phyloP scores from a whole-genome alignment of 306 rosid species.

The Senna tora region DNA sequence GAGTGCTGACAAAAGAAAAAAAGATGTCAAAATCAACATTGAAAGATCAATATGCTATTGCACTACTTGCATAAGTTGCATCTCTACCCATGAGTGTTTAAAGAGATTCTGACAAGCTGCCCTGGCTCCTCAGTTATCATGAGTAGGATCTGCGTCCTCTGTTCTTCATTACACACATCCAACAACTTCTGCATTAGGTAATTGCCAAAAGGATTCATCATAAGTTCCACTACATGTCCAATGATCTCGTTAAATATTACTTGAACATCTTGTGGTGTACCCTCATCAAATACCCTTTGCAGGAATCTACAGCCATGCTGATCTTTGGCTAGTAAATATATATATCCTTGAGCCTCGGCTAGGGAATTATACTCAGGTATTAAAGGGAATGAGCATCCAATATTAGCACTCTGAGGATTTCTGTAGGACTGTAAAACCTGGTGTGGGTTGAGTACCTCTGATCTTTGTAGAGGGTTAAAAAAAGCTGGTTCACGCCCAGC shows the following conservation, averaged over 20 bases:
- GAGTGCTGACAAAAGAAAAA: conserved; percentile 51
- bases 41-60: conserved; percentile 14
- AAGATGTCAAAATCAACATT: conserved; percentile 13
- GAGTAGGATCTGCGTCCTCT: conserved; percentile 50
- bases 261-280: conserved; percentile 47
- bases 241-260: conserved; percentile 54
- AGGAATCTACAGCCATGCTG: conserved; percentile 62
- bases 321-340: conserved; percentile 52
- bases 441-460: conserved; percentile 25
- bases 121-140: conserved; percentile 49
- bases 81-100: conserved; percentile 61
- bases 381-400: conserved; percentile 29
- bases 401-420: conserved; percentile 33
- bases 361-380: conserved; percentile 44
- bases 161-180: conserved; percentile 61
- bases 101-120: conserved; percentile 58
- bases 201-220: conserved; percentile 60
- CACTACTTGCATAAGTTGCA: conserved; percentile 8
- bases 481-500: conserved; percentile 18
- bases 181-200: conserved; percentile 62
- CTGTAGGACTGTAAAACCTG: conserved; percentile 30
- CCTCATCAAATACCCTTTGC: conserved; percentile 52
- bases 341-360: conserved; percentile 47
- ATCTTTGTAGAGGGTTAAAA: conserved; percentile 36
- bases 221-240: conserved; percentile 54